Evolutionary conservation across 2,329 filamentous ascomycete species (phyloP).

Genomic region (Aureobasidium sp.): DNA sequence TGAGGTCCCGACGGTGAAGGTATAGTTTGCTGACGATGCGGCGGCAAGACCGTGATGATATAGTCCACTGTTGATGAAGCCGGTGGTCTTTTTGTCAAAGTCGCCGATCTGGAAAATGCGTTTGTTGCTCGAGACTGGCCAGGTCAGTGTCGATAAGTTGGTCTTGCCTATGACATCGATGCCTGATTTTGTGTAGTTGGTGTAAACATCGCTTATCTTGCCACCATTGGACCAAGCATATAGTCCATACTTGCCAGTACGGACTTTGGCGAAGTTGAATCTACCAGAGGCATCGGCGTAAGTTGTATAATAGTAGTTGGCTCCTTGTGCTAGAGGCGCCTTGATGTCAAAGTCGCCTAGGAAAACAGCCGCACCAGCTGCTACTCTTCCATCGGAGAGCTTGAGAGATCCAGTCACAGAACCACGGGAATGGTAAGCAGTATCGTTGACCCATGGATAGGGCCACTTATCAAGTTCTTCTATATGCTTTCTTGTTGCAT

Average conservation of each 20-base stretch:
- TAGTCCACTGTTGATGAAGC: slow-evolving; percentile 12
- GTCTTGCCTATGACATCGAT: neutral
- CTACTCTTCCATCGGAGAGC: slow-evolving; percentile 20
- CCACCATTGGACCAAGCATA: slow-evolving; percentile 23
- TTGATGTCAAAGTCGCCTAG: slow-evolving; percentile 18
- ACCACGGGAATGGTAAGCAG: slow-evolving; percentile 10
- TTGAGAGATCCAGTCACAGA: slow-evolving; percentile 12
- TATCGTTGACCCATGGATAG: slow-evolving; percentile 20
- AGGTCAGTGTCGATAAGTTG: neutral
- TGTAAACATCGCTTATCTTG: slow-evolving; percentile 7
- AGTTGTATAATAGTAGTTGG: slow-evolving; percentile 20
- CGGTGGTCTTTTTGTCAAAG: slow-evolving; percentile 18
- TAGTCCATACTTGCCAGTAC: slow-evolving; percentile 14
- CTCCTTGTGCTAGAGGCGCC: slow-evolving; percentile 14
- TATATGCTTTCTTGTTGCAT: no score
- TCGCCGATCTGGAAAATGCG: slow-evolving; percentile 22
- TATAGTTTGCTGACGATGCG: slow-evolving; percentile 21
- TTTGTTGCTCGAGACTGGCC: neutral
- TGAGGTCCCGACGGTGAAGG: slow-evolving; percentile 7
- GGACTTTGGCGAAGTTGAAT: slow-evolving; percentile 18
- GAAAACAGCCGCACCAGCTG: slow-evolving; percentile 17
- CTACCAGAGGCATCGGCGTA: slow-evolving; percentile 18
- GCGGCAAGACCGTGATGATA: no score
- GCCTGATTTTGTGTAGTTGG: slow-evolving; percentile 15
- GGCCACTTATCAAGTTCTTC: slow-evolving; percentile 20